These are phyloP conservation scores for Phytophthora megakarya DNA, from an alignment of 352 stramenopile species.

Conservation along the genomic window DNA sequence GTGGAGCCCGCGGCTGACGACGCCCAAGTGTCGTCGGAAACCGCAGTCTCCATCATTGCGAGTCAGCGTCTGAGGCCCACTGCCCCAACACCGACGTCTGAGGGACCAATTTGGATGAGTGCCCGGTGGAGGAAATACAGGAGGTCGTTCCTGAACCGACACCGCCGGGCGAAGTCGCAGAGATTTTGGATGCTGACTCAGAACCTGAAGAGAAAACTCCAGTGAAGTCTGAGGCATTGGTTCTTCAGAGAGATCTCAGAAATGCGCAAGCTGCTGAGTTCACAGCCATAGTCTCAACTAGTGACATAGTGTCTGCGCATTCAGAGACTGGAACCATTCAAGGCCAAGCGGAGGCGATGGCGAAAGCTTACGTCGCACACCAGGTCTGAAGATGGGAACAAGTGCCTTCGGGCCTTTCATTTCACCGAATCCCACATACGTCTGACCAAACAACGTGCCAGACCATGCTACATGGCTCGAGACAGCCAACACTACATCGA, in stretches of 20 bases:
- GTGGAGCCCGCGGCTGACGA: neutral
- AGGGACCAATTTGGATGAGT: neutral
- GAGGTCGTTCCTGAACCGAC: neutral
- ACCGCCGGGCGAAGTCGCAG: neutral
- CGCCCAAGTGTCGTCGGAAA: neutral
- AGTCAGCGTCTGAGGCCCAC: too few relatives aligned
- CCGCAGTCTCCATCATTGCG: too few relatives aligned
- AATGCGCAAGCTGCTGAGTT: too few relatives aligned
- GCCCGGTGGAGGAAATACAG: neutral
- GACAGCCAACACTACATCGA: neutral
- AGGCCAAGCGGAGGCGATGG: neutral
- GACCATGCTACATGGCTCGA: neutral
- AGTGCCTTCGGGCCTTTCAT: neutral
- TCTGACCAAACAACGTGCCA: neutral
- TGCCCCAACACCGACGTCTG: neutral
- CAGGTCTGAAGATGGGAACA: neutral
- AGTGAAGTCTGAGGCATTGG: neutral
- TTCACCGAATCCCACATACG: neutral
- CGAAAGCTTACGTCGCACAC: neutral
- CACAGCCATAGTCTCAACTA: too few relatives aligned
- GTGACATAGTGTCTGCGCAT: too few relatives aligned
- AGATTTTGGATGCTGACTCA: neutral
- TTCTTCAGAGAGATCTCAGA: too few relatives aligned
- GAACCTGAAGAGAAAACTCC: neutral
- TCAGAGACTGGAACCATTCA: too few relatives aligned